Conservation (phyloP, 2,329 filamentous ascomycete species). For the Massarina eburnea region DNA sequence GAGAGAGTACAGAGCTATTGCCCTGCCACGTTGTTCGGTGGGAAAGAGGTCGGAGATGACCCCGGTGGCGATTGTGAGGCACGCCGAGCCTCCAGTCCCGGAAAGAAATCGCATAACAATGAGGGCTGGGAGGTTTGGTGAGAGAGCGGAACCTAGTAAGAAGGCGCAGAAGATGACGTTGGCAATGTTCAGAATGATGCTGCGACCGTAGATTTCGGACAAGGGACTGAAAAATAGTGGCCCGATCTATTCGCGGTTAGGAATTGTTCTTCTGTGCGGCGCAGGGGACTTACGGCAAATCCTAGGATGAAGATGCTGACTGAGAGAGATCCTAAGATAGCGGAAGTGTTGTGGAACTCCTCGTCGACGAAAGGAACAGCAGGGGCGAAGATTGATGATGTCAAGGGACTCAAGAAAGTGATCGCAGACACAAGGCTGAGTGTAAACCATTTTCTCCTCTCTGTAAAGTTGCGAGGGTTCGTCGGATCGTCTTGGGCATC, state of each 20-base stretch:
- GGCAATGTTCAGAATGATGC: conserved; percentile 31
- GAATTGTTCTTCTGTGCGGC: background rate
- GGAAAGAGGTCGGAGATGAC: conserved; percentile 40
- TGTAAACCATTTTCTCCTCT: conserved; percentile 29
- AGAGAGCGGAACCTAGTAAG: conserved; percentile 48
- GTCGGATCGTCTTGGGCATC: conserved; percentile 35
- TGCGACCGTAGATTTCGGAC: conserved; percentile 39
- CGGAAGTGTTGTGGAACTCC: conserved; percentile 36
- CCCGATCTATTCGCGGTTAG: conserved; percentile 15
- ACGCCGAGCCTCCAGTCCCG: conserved; percentile 33
- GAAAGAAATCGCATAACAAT: conserved; percentile 39
- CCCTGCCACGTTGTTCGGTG: conserved; percentile 34
- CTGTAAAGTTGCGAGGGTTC: conserved; percentile 37
- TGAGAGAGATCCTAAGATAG: conserved; percentile 32
- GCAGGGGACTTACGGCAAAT: conserved; percentile 24
- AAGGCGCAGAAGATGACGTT: conserved; percentile 56
- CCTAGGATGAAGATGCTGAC: conserved; percentile 42
- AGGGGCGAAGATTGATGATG: conserved; percentile 41
- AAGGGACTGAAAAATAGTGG: conserved; percentile 38
- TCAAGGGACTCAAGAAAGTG: conserved; percentile 38
- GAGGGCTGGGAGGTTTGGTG: conserved; percentile 36
- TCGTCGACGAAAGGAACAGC: conserved; percentile 32
- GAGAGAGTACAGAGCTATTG: conserved; percentile 33
- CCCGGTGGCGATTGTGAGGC: conserved; percentile 39
- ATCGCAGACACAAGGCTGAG: conserved; percentile 32